Evolutionary conservation across 1,139 yeast species (phyloP), one percentile per base, ranked within the genome.

Genomic region (Debaryomyces sp.): DNA sequence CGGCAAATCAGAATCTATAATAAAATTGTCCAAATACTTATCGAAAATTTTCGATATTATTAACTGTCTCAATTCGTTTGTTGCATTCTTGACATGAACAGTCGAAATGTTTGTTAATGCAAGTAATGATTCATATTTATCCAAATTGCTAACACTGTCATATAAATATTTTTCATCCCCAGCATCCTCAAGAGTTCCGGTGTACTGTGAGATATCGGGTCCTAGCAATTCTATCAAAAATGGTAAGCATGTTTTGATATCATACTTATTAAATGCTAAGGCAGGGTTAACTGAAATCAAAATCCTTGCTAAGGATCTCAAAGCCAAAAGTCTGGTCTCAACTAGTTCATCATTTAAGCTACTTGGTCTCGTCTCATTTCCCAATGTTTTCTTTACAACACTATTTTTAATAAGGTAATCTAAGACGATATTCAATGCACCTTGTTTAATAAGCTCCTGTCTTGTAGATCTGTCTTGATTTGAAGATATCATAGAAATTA

Each of bases 101-200:
- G 69, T 58, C 0, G 84, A 65, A 2, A 81, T 50, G 55, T 81
- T 81, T 3, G 83, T 78, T 38, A 81, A 63, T 0, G 85, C 81
- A 38, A 79, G 58, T 17, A 81, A 60, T 0, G 76, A 55, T 53
- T 77, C 81, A 52, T 73, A 77, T 32, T 67, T 67, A 51, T 80
- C 85, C 12, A 71, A 50, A 15, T 50, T 52, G 0, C 73, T 66
- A 51, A 71, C 57, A 1, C 53, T 43, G 5, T 70, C 71, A 41
- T 60, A 54, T 21, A 66, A 54, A 43, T 68, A 68, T 8, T 53
- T 45, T 4, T 53, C 57, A 1, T 49, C 50, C 3, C 45, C 47
- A 17, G 10, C 13, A 8, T 43, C 40, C 2, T 52, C 53, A 18
- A 46, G 37, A 12, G 49, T 36, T 0, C 66, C 64, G 3, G 54